A percentile compares a stretch with the other conserved stretches of the same genome.
Conservation (phyloP, 1,284 basidiomycete species). For the Malassezia caprae region DNA sequence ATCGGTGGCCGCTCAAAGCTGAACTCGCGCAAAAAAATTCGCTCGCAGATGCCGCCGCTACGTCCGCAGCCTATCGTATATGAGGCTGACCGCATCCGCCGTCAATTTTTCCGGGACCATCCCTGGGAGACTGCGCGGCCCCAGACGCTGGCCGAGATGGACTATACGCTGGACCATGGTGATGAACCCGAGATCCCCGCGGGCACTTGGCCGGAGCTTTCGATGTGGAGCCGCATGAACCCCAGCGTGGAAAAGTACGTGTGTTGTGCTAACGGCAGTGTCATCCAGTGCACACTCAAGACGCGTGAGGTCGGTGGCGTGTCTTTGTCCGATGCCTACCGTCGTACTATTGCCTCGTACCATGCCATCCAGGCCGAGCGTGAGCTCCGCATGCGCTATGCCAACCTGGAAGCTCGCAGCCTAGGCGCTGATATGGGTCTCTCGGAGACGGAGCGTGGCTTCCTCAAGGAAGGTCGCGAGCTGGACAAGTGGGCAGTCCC, state of each 20-base stretch:
- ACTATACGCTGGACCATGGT: conserved; percentile 50
- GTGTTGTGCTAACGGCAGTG: conserved; percentile 53
- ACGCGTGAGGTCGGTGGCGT: conserved; percentile 61
- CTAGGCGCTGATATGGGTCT: conserved; percentile 63
- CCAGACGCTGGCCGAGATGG: conserved; percentile 62
- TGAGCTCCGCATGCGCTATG: conserved; percentile 65
- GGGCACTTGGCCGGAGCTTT: conserved; percentile 69
- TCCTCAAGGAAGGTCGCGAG: conserved; percentile 31
- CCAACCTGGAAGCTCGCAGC: conserved; percentile 67
- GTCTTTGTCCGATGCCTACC: conserved; percentile 71
- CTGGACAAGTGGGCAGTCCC: conserved; percentile 33
- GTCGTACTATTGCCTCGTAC: conserved; percentile 37
- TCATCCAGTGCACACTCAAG: conserved; percentile 67
- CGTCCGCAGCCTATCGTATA: conserved; percentile 64
- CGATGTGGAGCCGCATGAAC: conserved; percentile 58
- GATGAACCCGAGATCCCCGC: conserved; percentile 49
- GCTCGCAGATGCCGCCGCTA: conserved; percentile 53
- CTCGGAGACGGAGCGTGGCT: conserved; percentile 34
- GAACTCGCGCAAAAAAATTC: conserved; percentile 36
- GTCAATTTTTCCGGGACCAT: conserved; percentile 88
- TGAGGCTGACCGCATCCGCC: conserved; percentile 71
- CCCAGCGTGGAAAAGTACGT: conserved; percentile 81
- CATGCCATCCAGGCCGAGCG: conserved; percentile 52
- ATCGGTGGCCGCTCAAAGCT: conserved; percentile 21
- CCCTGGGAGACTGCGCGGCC: conserved; percentile 88